Conservation (phyloP, 225 moss, liverwort and hornwort species). For the Thuidium tamariscinum region DNA sequence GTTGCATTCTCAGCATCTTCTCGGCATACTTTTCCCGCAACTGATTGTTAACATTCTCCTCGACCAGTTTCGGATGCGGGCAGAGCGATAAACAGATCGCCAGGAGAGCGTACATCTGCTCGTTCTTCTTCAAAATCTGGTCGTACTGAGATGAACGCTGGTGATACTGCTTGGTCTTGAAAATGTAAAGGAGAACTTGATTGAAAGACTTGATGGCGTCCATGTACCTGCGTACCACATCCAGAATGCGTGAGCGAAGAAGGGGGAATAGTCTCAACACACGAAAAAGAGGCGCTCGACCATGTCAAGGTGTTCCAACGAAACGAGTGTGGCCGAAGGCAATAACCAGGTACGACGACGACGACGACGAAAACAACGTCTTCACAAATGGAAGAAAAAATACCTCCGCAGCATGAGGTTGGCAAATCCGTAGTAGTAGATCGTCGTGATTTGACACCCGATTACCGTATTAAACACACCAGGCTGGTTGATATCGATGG, state of each 20-base stretch:
- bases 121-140: constrained; percentile 96
- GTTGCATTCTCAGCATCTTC: constrained; percentile 98
- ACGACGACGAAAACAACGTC: background rate
- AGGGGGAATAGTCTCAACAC: background rate
- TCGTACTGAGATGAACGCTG: constrained; percentile 94
- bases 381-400: background rate
- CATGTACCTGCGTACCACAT: constrained; percentile 46
- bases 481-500: constrained; percentile 78
- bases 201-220: constrained; percentile 94
- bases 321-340: background rate
- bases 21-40: constrained; percentile 97
- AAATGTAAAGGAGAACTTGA: constrained; percentile 83
- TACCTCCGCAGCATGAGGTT: constrained; percentile 96
- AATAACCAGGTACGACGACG: background rate
- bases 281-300: background rate
- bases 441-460: constrained; percentile 93
- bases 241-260: background rate
- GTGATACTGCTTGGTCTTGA: constrained; percentile 97
- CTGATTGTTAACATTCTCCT: constrained; percentile 96
- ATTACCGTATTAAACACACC: constrained; percentile 90
- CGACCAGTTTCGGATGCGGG: constrained; percentile 85
- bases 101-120: constrained; percentile 98
- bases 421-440: constrained; percentile 94
- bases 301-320: background rate
- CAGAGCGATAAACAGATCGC: constrained; percentile 86